Percentiles rank a stretch among this genome's conserved stretches.
phyloP scores from a whole-genome alignment of 768 basidiomycete species.

The Trichaptum fuscoviolaceum region DNA sequence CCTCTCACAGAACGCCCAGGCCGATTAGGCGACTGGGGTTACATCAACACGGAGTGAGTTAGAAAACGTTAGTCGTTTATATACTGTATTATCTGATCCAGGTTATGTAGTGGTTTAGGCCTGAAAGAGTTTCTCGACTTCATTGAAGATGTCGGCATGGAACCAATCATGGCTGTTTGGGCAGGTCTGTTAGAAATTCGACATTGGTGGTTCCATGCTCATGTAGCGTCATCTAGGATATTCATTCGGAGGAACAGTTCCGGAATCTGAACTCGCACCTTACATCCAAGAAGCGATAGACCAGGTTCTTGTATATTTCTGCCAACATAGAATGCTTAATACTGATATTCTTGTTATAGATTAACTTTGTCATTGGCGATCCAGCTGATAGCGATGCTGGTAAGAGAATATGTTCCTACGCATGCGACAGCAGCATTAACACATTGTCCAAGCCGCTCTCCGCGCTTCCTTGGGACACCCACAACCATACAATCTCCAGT shows the following conservation, averaged over 20 bases:
- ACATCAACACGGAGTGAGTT: constrained; percentile 56
- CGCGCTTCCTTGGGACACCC: constrained; percentile 54
- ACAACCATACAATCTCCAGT: constrained; percentile 33
- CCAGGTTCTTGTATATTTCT: constrained; percentile 32
- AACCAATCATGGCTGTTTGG: constrained; percentile 60
- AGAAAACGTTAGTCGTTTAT: constrained; percentile 11
- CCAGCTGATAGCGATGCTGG: constrained; percentile 37
- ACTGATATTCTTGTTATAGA: constrained; percentile 23
- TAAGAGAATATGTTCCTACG: constrained; percentile 10
- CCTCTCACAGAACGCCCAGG: constrained; percentile 52
- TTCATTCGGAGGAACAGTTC: constrained; percentile 39
- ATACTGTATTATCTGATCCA: background rate
- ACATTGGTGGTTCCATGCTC: background rate
- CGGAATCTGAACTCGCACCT: constrained; percentile 38
- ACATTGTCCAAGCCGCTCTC: constrained; percentile 34
- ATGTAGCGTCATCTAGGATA: constrained; percentile 32
- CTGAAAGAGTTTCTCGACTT: constrained; percentile 50
- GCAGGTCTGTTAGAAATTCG: constrained; percentile 32
- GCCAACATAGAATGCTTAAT: constrained; percentile 14
- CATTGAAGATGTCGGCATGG: constrained; percentile 53
- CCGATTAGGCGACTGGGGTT: constrained; percentile 58
- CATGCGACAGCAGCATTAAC: background rate
- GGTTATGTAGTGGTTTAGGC: constrained; percentile 43
- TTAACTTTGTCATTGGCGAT: constrained; percentile 58
- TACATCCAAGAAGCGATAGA: constrained; percentile 53